Base-by-base conservation (phyloP, 768 basidiomycete genomes). In the Suillus fuscotomentosus region DNA sequence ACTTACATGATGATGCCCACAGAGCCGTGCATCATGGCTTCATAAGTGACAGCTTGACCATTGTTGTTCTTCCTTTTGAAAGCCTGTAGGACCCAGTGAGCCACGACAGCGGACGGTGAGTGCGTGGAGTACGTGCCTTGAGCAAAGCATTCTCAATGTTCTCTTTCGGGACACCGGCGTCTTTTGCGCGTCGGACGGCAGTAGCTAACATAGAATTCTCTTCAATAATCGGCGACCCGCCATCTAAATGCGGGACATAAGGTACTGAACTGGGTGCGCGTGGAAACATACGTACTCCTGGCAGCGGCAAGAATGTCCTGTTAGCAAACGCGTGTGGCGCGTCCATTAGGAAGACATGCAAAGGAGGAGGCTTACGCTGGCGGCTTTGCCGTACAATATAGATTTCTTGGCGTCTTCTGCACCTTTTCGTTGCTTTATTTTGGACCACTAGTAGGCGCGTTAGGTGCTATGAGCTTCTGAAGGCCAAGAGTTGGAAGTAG, bases 351-450 rank as follows among this genome's bases (percentile, higher is more conserved):
- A 59, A 59, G 51, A 6, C 41, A 61, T 43, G 27, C 3, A 60
- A 42, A 27, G 20, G 54, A 53, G 14, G 3, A 15, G 27, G 45
- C 87, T 45, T 73, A 91, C 89, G 64, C 82, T 79, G 63, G 79
- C 80, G 17, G 84, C 82, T 71, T 79, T 86, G 41, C 84, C 79
- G 56, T 85, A 88, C n/a, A 87, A 54, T 50, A 78, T 77, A 60
- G 87, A 84, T 71, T 84, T 88, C 68, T 85, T 83, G 9, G 80
- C 78, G 71, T 91, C 89, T 67, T 82, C 84, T n/a, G 80, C 76
- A 20, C 87, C 89, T 70, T 91, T 91, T 70, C 81, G 84, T 62
- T 87, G 83, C 71, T 89, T 89, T 70, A 90, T 90, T 81, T 90
- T 90, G 0, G 89, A 89, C 89, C 88, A 90, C 89, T 90, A 65